These are phyloP conservation scores for Sarocladium strictum DNA, from an alignment of 2,329 filamentous ascomycete species.

Conservation along the genomic window DNA sequence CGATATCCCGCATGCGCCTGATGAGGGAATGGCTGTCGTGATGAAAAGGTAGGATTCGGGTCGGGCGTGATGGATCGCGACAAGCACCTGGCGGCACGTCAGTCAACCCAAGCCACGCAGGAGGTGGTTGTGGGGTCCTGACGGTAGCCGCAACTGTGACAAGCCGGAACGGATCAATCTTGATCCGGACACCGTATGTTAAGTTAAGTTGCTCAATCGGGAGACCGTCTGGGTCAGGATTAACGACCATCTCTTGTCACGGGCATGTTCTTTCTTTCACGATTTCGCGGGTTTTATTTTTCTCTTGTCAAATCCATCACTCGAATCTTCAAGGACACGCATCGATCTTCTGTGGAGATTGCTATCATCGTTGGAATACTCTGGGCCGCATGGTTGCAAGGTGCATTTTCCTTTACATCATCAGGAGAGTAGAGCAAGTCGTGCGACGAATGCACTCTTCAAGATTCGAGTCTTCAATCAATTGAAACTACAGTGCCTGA, in stretches of 20 bases:
- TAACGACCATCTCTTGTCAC: background rate
- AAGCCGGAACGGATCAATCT: background rate
- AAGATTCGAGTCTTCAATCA: too few relatives aligned
- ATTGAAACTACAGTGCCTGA: too few relatives aligned
- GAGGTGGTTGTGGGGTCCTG: background rate
- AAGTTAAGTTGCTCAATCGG: background rate
- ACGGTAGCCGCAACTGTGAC: background rate
- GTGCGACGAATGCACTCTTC: too few relatives aligned
- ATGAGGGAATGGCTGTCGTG: background rate
- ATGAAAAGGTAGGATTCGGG: background rate
- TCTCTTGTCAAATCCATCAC: too few relatives aligned
- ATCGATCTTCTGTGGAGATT: too few relatives aligned
- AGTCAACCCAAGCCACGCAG: background rate
- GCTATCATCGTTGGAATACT: too few relatives aligned
- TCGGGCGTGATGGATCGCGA: slow-evolving; percentile 3
- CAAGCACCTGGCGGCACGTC: slow-evolving; percentile 7
- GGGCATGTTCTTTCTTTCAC: too few relatives aligned
- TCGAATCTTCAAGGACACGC: too few relatives aligned
- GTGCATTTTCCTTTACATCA: too few relatives aligned
- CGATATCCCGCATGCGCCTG: background rate
- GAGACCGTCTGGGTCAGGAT: background rate
- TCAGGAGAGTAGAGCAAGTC: too few relatives aligned
- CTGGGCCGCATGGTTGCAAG: too few relatives aligned
- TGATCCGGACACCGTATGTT: background rate
- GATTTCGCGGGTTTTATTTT: too few relatives aligned